phyloP scores from a whole-genome alignment of 345 rosid species.

The Triadica sebifera region DNA sequence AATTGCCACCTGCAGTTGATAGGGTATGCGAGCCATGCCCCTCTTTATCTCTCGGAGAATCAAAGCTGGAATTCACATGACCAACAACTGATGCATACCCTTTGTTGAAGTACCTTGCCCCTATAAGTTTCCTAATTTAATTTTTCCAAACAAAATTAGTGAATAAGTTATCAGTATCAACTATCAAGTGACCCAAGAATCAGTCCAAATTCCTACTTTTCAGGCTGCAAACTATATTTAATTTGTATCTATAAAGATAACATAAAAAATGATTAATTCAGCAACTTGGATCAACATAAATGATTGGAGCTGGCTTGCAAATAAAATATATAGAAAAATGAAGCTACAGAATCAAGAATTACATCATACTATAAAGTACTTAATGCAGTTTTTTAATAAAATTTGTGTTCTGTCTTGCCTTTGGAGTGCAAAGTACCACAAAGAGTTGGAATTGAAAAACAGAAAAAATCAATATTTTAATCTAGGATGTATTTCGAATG shows the following conservation, averaged over 20 bases:
- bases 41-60: slow-evolving; percentile 22
- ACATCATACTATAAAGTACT: neutral
- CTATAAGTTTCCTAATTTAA: slow-evolving; percentile 26
- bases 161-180: too few species aligned
- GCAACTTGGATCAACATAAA: neutral
- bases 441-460: neutral
- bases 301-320: neutral
- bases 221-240: neutral
- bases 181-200: too few species aligned
- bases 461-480: slow-evolving; percentile 3
- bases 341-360: neutral
- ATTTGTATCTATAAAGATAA: neutral
- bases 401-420: neutral
- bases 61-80: slow-evolving; percentile 17
- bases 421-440: neutral
- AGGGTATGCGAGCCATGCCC: slow-evolving; percentile 29
- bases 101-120: slow-evolving; percentile 34
- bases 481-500: neutral
- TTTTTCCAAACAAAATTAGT: neutral
- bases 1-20: slow-evolving; percentile 26
- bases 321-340: neutral
- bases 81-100: slow-evolving; percentile 24
- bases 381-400: neutral
- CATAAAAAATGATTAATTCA: neutral
- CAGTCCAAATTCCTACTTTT: neutral